A percentile compares a stretch with the other conserved stretches of the same genome.
These are phyloP conservation scores for Cornus controversa DNA, from an alignment of 148 eudicot species.

Conservation along the genomic window DNA sequence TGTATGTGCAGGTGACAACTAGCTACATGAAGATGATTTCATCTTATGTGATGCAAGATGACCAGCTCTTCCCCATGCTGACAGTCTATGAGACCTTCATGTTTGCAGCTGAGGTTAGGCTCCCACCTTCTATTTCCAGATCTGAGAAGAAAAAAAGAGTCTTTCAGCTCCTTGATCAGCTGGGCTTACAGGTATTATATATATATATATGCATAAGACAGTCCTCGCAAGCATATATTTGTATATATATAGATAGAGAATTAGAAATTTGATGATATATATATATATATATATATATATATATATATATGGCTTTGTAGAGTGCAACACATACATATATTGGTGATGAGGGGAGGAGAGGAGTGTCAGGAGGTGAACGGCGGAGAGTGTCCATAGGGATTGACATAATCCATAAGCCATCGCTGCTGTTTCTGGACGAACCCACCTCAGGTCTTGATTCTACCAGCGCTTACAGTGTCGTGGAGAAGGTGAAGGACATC, in stretches of 20 bases:
- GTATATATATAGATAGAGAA: too few relatives aligned
- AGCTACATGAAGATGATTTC: conserved; percentile 63
- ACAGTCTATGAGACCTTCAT: conserved; percentile 48
- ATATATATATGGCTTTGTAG: conserved; percentile 13
- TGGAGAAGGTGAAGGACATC: conserved; percentile 55
- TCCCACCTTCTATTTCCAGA: conserved; percentile 47
- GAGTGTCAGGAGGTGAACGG: conserved; percentile 52
- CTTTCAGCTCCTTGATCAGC: conserved; percentile 43
- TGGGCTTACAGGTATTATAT: conserved; percentile 38
- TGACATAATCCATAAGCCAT: conserved; percentile 59
- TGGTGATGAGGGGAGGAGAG: conserved; percentile 54
- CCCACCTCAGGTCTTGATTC: conserved; percentile 59
- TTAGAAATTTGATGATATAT: background rate
- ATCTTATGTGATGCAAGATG: conserved; percentile 65
- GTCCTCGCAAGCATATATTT: background rate
- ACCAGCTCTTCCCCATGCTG: conserved; percentile 55
- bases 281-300: too few relatives aligned
- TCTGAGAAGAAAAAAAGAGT: conserved; percentile 46
- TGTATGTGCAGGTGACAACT: conserved; percentile 38
- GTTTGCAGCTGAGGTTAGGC: conserved; percentile 56
- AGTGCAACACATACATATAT: conserved; percentile 48
- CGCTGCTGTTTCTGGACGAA: conserved; percentile 50
- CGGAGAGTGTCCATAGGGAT: conserved; percentile 50
- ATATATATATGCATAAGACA: background rate
- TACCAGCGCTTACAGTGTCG: conserved; percentile 51